These are phyloP conservation scores for Suhomyces pyralidae DNA, from an alignment of 805 yeast genomes.

Conservation along the genomic window DNA sequence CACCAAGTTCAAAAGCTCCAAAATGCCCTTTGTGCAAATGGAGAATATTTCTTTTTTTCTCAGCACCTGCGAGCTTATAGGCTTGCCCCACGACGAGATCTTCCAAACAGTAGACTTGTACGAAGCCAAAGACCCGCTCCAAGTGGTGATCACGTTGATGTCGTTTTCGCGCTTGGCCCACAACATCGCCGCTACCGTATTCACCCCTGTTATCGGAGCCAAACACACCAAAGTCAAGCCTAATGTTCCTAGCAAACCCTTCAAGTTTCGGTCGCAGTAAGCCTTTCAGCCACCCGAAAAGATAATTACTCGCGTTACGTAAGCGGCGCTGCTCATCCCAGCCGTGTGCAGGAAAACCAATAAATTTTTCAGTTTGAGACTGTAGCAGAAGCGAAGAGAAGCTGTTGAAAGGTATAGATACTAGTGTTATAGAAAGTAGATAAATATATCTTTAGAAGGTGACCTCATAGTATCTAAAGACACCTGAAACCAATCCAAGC, in stretches of 20 bases:
- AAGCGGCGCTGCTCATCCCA: not conserved
- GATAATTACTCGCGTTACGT: not conserved
- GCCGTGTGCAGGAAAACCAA: not conserved
- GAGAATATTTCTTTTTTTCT: conserved; percentile 78
- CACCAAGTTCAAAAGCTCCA: conserved; percentile 53
- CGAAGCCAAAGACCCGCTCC: conserved; percentile 73
- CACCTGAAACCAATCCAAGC: not conserved
- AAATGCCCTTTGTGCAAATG: conserved; percentile 77
- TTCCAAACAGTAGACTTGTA: conserved; percentile 76
- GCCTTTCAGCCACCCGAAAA: not conserved
- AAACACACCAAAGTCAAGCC: conserved; percentile 44
- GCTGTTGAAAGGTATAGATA: not conserved
- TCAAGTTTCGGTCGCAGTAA: conserved; percentile 24
- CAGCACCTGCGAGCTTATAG: conserved; percentile 55
- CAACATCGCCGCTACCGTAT: conserved; percentile 26
- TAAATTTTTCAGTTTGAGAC: conserved; percentile 4
- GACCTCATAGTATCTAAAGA: not conserved
- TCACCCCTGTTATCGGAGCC: conserved; percentile 38
- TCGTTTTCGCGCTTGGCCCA: conserved; percentile 71
- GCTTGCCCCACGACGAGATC: conserved; percentile 77
- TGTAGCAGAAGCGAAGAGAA: not conserved
- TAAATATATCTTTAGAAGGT: not conserved
- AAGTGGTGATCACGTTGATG: conserved; percentile 69
- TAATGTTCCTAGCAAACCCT: conserved; percentile 58
- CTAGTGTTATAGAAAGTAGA: not conserved